These are phyloP conservation scores for Fraxinus sp. DNA, from an alignment of 305 asterid genomes.

Conservation along the genomic window DNA sequence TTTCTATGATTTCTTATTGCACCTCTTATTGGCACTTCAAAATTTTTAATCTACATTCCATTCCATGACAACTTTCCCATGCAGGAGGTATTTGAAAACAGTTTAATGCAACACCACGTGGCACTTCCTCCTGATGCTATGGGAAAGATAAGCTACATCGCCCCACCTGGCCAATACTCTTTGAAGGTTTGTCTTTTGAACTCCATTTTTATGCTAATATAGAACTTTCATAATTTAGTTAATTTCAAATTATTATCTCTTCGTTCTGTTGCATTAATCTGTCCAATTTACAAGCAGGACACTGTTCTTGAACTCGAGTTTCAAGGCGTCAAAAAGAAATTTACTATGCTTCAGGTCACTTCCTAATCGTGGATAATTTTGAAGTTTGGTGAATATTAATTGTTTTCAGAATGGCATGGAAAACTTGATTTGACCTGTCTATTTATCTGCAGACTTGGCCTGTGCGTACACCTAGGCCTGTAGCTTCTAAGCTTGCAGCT, in stretches of 20 bases:
- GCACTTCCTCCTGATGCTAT: slow-evolving; percentile 95
- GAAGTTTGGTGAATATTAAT: slow-evolving; percentile 14
- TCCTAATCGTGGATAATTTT: slow-evolving; percentile 12
- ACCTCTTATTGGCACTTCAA: neutral
- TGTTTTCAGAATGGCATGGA: slow-evolving; percentile 13
- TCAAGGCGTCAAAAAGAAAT: slow-evolving; percentile 88
- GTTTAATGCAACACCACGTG: slow-evolving; percentile 83
- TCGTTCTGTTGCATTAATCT: slow-evolving; percentile 13
- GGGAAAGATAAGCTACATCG: slow-evolving; percentile 92
- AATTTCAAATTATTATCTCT: slow-evolving; percentile 1
- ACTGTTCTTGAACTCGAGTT: slow-evolving; percentile 98
- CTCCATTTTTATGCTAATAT: slow-evolving; percentile 17
- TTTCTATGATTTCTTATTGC: slow-evolving; percentile 10
- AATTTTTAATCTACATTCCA: neutral
- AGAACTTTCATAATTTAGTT: slow-evolving; percentile 10
- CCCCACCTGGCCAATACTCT: slow-evolving; percentile 92
- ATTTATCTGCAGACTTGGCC: slow-evolving; percentile 76
- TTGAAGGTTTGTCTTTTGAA: slow-evolving; percentile 56
- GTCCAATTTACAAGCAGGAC: slow-evolving; percentile 59
- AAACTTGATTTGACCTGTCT: slow-evolving; percentile 25
- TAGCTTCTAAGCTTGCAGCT: slow-evolving; percentile 93
- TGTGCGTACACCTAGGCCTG: slow-evolving; percentile 96
- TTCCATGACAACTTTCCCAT: slow-evolving; percentile 23
- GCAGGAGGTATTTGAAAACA: slow-evolving; percentile 89
- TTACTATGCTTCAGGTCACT: slow-evolving; percentile 95